Percentiles rank a stretch among this genome's conserved stretches.
These are phyloP conservation scores for Leccinum longicurvipes DNA, from an alignment of 768 basidiomycete species.

Conservation along the genomic window DNA sequence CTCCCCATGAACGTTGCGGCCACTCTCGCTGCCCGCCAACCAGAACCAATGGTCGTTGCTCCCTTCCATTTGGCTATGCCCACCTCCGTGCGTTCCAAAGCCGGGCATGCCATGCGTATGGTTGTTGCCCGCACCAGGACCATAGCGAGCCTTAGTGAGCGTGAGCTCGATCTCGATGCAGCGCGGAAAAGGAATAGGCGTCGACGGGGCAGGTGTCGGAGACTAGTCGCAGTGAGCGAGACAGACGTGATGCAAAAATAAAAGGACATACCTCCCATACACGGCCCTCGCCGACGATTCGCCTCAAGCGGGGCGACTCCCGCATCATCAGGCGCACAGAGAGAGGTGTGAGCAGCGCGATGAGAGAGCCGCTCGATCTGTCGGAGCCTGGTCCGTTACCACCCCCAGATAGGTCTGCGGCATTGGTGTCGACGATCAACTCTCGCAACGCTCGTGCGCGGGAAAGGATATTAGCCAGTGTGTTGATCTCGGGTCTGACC, in stretches of 20 bases:
- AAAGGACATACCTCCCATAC: slow-evolving; percentile 50
- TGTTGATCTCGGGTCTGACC: slow-evolving; percentile 11
- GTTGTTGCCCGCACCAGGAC: slow-evolving; percentile 10
- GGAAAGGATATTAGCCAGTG: slow-evolving; percentile 13
- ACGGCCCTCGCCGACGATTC: slow-evolving; percentile 47
- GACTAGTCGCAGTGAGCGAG: slow-evolving; percentile 8
- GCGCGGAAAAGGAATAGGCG: slow-evolving; percentile 6
- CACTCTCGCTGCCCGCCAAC: slow-evolving; percentile 13
- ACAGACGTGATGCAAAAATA: neutral
- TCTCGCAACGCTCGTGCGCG: slow-evolving; percentile 13
- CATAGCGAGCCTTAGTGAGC: slow-evolving; percentile 7
- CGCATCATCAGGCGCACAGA: slow-evolving; percentile 44
- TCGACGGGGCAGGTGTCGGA: slow-evolving; percentile 5
- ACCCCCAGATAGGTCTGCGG: neutral
- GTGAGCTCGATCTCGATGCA: slow-evolving; percentile 11
- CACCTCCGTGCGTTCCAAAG: slow-evolving; percentile 18
- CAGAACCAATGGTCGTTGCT: slow-evolving; percentile 26
- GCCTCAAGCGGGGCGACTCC: slow-evolving; percentile 36
- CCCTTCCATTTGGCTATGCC: slow-evolving; percentile 15
- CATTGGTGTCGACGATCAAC: slow-evolving; percentile 17
- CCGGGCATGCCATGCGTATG: slow-evolving; percentile 14
- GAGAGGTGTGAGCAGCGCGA: slow-evolving; percentile 38
- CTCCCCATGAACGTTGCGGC: neutral
- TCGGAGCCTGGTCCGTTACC: neutral
- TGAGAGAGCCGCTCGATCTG: neutral